These are phyloP conservation scores for Medicago lupulina DNA, from an alignment of 306 rosid species.

Conservation along the genomic window DNA sequence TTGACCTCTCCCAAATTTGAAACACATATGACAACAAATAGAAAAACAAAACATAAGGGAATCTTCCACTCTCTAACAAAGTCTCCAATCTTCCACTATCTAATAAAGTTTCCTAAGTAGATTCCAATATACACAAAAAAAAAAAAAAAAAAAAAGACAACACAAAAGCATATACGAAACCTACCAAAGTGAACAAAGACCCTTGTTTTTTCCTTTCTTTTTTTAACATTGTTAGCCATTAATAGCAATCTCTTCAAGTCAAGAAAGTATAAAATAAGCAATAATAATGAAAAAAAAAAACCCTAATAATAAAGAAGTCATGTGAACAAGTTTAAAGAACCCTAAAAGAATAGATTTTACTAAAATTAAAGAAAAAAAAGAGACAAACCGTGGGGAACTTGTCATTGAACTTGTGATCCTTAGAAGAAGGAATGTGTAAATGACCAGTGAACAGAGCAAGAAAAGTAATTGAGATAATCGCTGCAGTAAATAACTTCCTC, in stretches of 20 bases:
- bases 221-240: neutral
- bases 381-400: constrained; percentile 70
- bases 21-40: neutral
- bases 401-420: constrained; percentile 71
- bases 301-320: constrained; percentile 22
- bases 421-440: constrained; percentile 70
- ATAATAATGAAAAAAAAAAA: constrained; percentile 21
- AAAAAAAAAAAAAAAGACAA: neutral
- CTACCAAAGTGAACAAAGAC: neutral
- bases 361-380: neutral
- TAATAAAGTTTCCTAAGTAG: neutral
- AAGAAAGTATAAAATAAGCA: constrained; percentile 33
- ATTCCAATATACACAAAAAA: neutral
- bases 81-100: neutral
- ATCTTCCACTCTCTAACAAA: constrained; percentile 11
- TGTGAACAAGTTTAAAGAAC: neutral
- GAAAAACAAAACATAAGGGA: neutral
- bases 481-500: constrained; percentile 74
- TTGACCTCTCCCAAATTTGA: no score
- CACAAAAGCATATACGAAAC: constrained; percentile 24
- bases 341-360: constrained; percentile 28
- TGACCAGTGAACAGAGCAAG: constrained; percentile 71
- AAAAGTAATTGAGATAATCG: constrained; percentile 69
- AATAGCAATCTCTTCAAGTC: constrained; percentile 38
- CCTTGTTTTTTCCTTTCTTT: neutral